Evolutionary conservation across 345 rosid genomes (phyloP).

Genomic region (Rubroshorea leprosula): DNA sequence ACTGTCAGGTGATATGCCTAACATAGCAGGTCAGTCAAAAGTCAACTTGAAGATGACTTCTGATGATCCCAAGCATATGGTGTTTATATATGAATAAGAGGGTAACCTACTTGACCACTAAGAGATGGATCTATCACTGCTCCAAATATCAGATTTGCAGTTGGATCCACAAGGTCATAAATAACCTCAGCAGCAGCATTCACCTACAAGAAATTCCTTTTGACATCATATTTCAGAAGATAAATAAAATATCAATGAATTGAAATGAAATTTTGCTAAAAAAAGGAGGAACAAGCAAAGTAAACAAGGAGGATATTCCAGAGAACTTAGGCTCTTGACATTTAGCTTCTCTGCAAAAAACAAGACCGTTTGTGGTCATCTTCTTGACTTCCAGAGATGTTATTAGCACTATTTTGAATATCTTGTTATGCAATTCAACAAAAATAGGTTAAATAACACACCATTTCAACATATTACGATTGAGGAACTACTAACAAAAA

Average conservation of each 20-base stretch:
- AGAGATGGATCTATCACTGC: slow-evolving; percentile 91
- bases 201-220: slow-evolving; percentile 41
- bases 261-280: no score
- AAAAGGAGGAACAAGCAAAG: no score
- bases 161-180: slow-evolving; percentile 91
- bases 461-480: no score
- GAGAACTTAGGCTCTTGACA: background rate
- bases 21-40: background rate
- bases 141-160: slow-evolving; percentile 91
- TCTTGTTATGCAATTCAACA: no score
- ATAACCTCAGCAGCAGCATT: slow-evolving; percentile 97
- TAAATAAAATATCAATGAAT: background rate
- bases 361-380: no score
- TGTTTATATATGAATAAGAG: background rate
- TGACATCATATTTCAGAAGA: slow-evolving; percentile 3
- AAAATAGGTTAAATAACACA: no score
- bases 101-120: slow-evolving; percentile 72
- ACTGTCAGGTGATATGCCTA: background rate
- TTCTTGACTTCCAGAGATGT: no score
- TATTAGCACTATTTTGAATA: no score
- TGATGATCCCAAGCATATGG: background rate
- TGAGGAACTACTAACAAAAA: background rate
- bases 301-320: background rate
- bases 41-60: background rate
- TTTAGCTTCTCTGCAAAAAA: no score